phyloP scores from a whole-genome alignment of 345 rosid species.

The Boechera retrofracta region DNA sequence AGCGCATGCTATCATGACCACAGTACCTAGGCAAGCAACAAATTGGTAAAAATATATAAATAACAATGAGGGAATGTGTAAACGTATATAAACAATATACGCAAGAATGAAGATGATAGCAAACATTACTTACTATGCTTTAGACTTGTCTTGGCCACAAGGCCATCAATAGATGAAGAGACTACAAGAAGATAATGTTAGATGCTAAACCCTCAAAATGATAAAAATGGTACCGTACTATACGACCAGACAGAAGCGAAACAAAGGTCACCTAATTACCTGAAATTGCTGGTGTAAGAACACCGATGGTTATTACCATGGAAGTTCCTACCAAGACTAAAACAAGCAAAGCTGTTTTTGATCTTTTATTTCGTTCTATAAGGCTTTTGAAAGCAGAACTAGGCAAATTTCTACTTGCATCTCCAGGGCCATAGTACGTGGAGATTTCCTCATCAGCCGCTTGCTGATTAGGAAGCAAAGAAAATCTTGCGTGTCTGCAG shows the following conservation, averaged over 20 bases:
- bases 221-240: slow-evolving; percentile 7
- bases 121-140: slow-evolving; percentile 60
- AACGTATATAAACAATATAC: slow-evolving; percentile 6
- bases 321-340: slow-evolving; percentile 74
- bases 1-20: slow-evolving; percentile 65
- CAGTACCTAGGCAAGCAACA: slow-evolving; percentile 61
- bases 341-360: slow-evolving; percentile 73
- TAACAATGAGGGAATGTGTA: not conserved
- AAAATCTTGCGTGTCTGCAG: slow-evolving; percentile 76
- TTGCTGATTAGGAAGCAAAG: slow-evolving; percentile 92
- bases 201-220: slow-evolving; percentile 21
- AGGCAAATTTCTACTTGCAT: slow-evolving; percentile 52
- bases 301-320: slow-evolving; percentile 64
- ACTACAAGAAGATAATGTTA: slow-evolving; percentile 58
- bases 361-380: slow-evolving; percentile 64
- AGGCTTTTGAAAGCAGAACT: slow-evolving; percentile 59
- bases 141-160: slow-evolving; percentile 55
- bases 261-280: slow-evolving; percentile 46
- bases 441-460: slow-evolving; percentile 94
- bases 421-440: slow-evolving; percentile 59
- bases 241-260: not conserved
- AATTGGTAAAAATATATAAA: slow-evolving; percentile 14
- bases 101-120: not conserved
- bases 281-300: slow-evolving; percentile 88
- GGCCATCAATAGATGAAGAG: slow-evolving; percentile 80